Conservation (phyloP, 2,329 filamentous ascomycete genomes). For the Fusarium sp. region DNA sequence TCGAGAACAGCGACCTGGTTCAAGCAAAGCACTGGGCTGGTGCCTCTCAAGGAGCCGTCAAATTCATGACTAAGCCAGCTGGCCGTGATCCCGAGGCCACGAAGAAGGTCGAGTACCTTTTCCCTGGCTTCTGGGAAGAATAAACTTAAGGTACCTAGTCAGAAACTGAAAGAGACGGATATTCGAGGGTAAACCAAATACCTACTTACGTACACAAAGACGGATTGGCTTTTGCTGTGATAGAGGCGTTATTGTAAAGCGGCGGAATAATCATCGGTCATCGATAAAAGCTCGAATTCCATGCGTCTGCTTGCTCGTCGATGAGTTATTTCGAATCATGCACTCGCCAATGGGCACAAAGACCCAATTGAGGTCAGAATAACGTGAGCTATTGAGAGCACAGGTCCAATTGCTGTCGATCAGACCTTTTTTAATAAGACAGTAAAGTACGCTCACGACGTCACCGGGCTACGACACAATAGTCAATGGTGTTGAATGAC, state of each 20-base stretch:
- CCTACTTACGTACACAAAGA: background rate
- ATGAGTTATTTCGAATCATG: background rate
- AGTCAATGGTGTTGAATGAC: slow-evolving; percentile 35
- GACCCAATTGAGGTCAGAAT: slow-evolving; percentile 3
- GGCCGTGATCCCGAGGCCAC: slow-evolving; percentile 77
- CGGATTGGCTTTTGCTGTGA: slow-evolving; percentile 13
- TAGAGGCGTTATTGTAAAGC: slow-evolving; percentile 20
- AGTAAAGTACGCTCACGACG: background rate
- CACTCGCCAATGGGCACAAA: background rate
- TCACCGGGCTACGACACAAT: background rate
- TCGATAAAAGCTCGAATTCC: background rate
- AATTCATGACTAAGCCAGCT: slow-evolving; percentile 81
- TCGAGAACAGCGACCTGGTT: slow-evolving; percentile 79
- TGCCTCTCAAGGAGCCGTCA: slow-evolving; percentile 77
- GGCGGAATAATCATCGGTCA: slow-evolving; percentile 6
- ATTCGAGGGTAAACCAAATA: background rate
- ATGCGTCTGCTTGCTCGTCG: background rate
- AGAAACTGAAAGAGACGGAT: background rate
- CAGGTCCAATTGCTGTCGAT: background rate
- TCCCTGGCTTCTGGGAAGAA: slow-evolving; percentile 76
- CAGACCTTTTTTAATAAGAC: slow-evolving; percentile 3
- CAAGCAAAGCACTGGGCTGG: slow-evolving; percentile 83
- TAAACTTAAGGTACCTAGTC: background rate
- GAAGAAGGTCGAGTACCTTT: slow-evolving; percentile 85
- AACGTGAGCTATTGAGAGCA: background rate